These are phyloP conservation scores for Linum usitatissimum DNA, from an alignment of 345 rosid species.

Conservation along the genomic window DNA sequence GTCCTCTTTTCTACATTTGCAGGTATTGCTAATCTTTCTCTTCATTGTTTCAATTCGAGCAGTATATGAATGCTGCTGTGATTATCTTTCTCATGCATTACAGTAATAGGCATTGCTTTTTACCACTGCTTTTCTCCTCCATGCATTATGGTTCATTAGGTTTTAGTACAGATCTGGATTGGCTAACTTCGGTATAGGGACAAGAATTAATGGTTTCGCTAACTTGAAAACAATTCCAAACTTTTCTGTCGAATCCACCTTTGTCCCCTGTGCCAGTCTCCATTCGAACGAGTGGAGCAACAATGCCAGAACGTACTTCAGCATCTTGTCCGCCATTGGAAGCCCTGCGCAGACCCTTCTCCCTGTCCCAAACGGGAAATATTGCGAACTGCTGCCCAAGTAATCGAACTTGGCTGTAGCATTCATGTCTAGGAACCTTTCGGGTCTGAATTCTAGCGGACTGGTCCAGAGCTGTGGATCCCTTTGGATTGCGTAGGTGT, in stretches of 20 bases:
- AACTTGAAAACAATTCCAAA: constrained; percentile 19
- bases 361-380: constrained; percentile 39
- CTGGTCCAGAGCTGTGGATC: constrained; percentile 30
- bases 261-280: constrained; percentile 14
- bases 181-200: constrained; percentile 17
- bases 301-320: constrained; percentile 7
- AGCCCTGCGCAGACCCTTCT: constrained; percentile 34
- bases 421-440: constrained; percentile 18
- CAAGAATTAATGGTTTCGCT: constrained; percentile 10
- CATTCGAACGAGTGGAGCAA: constrained; percentile 19
- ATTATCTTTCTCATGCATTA: too few relatives aligned
- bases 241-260: constrained; percentile 8
- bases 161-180: constrained; percentile 9
- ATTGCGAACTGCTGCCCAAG: constrained; percentile 20
- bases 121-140: too few relatives aligned
- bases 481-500: constrained; percentile 25
- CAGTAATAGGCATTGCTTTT: too few relatives aligned
- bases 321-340: constrained; percentile 27
- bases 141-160: background rate
- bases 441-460: constrained; percentile 25
- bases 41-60: too few relatives aligned
- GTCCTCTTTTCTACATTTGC: too few relatives aligned
- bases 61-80: too few relatives aligned
- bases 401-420: constrained; percentile 14
- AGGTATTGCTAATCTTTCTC: too few relatives aligned